Percentiles rank a stretch among this genome's conserved stretches.
Conservation (phyloP, 192 early-diverging fungal species). For the Endogone sp. region DNA sequence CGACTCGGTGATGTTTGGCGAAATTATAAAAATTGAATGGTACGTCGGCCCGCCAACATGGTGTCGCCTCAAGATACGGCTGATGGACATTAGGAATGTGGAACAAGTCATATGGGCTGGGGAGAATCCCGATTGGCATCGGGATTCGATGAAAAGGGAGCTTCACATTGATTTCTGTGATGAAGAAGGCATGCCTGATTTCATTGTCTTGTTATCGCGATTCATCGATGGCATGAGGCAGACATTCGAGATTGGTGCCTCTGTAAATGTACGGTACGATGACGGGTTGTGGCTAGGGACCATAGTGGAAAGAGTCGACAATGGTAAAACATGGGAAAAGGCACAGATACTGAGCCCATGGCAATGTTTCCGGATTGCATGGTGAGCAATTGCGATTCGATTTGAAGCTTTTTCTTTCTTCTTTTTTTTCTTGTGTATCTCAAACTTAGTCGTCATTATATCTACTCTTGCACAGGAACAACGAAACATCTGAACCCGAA, state of each 20-base stretch:
- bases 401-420: background rate
- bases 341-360: constrained; percentile 41
- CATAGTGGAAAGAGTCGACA: constrained; percentile 41
- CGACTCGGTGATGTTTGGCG: constrained; percentile 48
- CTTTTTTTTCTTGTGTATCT: background rate
- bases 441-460: background rate
- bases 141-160: constrained; percentile 22
- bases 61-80: constrained; percentile 51
- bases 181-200: constrained; percentile 65
- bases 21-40: constrained; percentile 52
- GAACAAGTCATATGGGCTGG: constrained; percentile 25
- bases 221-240: constrained; percentile 56
- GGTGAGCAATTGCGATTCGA: constrained; percentile 22
- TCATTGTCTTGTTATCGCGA: constrained; percentile 58
- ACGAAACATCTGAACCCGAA: constrained; percentile 19
- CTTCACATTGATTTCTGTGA: constrained; percentile 67
- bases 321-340: constrained; percentile 32
- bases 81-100: constrained; percentile 40
- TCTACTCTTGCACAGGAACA: constrained; percentile 14
- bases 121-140: constrained; percentile 16
- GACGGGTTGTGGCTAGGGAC: constrained; percentile 54
- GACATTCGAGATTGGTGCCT: constrained; percentile 39
- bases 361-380: constrained; percentile 45
- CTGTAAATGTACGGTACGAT: constrained; percentile 62
- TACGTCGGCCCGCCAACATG: constrained; percentile 66